A percentile compares a stretch with the other conserved stretches of the same genome.
Conservation (phyloP, 345 rosid species). For the Trapa incisa region DNA sequence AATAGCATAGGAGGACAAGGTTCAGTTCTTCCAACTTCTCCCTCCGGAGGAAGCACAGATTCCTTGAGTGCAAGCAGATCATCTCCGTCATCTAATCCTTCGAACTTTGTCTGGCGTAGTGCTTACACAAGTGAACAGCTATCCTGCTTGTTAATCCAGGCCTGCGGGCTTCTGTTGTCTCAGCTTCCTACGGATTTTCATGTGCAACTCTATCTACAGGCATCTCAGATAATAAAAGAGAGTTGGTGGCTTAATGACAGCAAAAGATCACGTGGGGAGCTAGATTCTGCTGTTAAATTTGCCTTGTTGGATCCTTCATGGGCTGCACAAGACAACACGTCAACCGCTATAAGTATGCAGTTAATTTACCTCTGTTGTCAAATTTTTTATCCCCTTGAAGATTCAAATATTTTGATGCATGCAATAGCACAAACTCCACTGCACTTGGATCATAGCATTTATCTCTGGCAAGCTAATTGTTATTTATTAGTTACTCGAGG, state of each 20-base stretch:
- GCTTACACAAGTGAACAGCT: constrained; percentile 95
- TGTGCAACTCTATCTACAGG: constrained; percentile 67
- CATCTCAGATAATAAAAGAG: constrained; percentile 68
- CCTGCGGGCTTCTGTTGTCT: constrained; percentile 89
- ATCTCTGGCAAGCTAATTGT: neutral
- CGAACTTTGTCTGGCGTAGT: constrained; percentile 83
- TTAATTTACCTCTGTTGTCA: neutral
- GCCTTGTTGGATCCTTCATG: constrained; percentile 96
- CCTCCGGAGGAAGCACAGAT: constrained; percentile 97
- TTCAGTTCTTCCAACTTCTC: constrained; percentile 73
- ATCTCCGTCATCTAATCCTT: constrained; percentile 45
- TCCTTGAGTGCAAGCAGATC: constrained; percentile 84
- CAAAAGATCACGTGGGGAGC: constrained; percentile 60
- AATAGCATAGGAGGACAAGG: constrained; percentile 65
- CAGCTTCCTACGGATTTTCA: constrained; percentile 91
- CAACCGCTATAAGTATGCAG: constrained; percentile 78
- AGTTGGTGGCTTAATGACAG: constrained; percentile 95
- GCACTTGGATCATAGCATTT: neutral
- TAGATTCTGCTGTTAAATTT: constrained; percentile 85
- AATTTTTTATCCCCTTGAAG: neutral
- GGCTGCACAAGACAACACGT: constrained; percentile 99
- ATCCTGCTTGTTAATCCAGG: constrained; percentile 92
- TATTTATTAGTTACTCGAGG: neutral
- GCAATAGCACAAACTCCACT: neutral
- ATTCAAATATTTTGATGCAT: neutral